Evolutionary conservation across 257 asterid species (phyloP).

Genomic region (Solanum sitiens): DNA sequence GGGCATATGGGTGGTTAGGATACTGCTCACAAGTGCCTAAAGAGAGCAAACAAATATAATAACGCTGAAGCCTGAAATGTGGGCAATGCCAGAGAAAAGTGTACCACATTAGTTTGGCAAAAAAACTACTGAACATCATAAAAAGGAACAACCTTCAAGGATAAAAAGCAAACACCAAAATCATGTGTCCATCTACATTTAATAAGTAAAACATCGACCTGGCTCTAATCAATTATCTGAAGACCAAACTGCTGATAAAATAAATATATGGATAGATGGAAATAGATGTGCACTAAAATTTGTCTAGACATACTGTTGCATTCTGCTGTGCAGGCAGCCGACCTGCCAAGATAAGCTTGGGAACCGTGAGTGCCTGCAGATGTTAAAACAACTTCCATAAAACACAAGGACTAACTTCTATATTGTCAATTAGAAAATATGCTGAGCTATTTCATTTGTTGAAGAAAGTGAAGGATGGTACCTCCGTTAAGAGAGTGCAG

Average conservation of each 20-base stretch:
- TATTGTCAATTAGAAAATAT: neutral
- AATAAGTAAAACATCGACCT: neutral
- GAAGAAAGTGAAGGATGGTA: conserved; percentile 10
- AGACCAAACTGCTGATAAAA: conserved; percentile 1
- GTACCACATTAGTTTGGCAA: neutral
- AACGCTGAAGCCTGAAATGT: neutral
- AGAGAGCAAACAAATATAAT: neutral
- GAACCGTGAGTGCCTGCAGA: conserved; percentile 83
- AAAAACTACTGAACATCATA: neutral
- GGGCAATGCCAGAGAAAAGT: neutral
- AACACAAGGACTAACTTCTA: neutral
- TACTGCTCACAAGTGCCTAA: neutral
- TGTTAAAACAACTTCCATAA: neutral
- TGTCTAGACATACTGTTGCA: conserved; percentile 53
- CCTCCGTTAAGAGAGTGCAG: conserved; percentile 94
- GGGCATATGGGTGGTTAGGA: neutral
- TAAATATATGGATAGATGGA: neutral
- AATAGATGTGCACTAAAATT: neutral
- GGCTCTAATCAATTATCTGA: neutral
- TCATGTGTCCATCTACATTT: neutral
- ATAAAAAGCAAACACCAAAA: neutral
- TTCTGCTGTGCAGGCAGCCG: conserved; percentile 96
- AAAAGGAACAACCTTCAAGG: neutral
- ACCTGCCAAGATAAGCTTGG: conserved; percentile 97
- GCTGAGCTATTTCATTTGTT: neutral